phyloP scores from a whole-genome alignment of 305 asterid genomes.

The Nicotiana rustica region DNA sequence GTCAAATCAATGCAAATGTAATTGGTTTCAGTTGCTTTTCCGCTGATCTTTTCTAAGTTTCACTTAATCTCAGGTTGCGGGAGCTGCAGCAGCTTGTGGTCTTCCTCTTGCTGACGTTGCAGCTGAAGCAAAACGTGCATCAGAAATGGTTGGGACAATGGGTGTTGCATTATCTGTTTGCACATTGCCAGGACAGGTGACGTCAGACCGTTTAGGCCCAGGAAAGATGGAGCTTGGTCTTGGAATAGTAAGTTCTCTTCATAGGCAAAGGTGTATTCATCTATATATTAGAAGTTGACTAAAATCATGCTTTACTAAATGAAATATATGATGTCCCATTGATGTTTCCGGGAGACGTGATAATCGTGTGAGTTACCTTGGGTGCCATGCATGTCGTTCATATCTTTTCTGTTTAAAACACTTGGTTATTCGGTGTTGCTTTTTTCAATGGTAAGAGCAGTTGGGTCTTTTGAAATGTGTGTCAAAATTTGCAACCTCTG shows the following conservation, averaged over 20 bases:
- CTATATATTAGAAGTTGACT: constrained; percentile 29
- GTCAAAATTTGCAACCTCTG: background rate
- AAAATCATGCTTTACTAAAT: constrained; percentile 26
- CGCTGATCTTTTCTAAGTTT: constrained; percentile 26
- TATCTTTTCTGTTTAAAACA: constrained; percentile 9
- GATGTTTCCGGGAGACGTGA: constrained; percentile 6
- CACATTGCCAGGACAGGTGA: constrained; percentile 91
- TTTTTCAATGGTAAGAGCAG: constrained; percentile 26
- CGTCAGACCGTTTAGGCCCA: constrained; percentile 94
- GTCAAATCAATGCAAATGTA: background rate
- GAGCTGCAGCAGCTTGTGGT: constrained; percentile 97
- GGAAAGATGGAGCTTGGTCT: constrained; percentile 99
- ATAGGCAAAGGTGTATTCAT: constrained; percentile 25
- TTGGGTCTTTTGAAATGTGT: constrained; percentile 19
- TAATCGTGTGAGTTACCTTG: constrained; percentile 6
- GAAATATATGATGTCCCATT: background rate
- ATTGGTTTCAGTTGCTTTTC: constrained; percentile 26
- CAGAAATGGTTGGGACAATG: constrained; percentile 97
- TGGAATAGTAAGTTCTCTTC: constrained; percentile 79
- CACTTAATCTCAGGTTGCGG: constrained; percentile 72
- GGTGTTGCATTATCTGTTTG: constrained; percentile 97
- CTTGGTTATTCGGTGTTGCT: background rate
- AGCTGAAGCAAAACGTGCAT: constrained; percentile 90
- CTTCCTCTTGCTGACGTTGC: constrained; percentile 82
- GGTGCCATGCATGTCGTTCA: background rate